Base-by-base conservation (phyloP, 345 rosid genomes). In the Hibiscus tridactylites region DNA sequence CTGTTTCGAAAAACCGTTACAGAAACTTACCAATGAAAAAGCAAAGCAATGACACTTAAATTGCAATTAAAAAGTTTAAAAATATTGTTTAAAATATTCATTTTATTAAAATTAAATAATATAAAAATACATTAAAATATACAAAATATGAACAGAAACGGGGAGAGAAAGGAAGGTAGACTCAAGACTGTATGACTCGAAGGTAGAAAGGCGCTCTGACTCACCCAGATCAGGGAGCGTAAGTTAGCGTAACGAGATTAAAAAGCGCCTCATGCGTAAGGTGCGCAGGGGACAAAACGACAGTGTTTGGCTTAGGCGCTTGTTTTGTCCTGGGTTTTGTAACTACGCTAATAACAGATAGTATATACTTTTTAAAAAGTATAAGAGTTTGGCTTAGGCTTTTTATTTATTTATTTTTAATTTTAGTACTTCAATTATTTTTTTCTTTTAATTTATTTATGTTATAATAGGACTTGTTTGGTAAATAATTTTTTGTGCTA, bases 1-100 rank as follows among this genome's bases (percentile, higher is more conserved):
- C 61, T 50, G 62, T 54, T 68, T 3, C 11, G 46, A 37, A 54
- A 59, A 61, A 62, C 76, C 76, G 73, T 76, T 73, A 53, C 62
- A 16, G 3, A 68, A n/a, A 21, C 1, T 9, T 9, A 16, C 19
- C 17, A 50, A 50, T 15, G 19, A 15, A 57, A 50, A 66, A 8
- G 56, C 70, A 50, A 8, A 66, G 21, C 57, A 15, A 15, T 28
- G 15, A 53, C 33, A 33, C 72, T 12, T 0, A 52, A 52, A 28
- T 49, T 50, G n/a, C 46, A 7, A 12, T 9, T 50, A 13, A 50
- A 50, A 6, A 5, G 7, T 12, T 24, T 24, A 26, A 15, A 2
- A 15, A 11, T 16, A 1, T 9, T 57, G 44, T 39, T 39, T 39
- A 39, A 39, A 39, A 39, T 39, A 39, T 39, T 8, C 10, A 7